phyloP scores from a whole-genome alignment of 2,329 filamentous ascomycete species.

The Aspergillus neoniger region DNA sequence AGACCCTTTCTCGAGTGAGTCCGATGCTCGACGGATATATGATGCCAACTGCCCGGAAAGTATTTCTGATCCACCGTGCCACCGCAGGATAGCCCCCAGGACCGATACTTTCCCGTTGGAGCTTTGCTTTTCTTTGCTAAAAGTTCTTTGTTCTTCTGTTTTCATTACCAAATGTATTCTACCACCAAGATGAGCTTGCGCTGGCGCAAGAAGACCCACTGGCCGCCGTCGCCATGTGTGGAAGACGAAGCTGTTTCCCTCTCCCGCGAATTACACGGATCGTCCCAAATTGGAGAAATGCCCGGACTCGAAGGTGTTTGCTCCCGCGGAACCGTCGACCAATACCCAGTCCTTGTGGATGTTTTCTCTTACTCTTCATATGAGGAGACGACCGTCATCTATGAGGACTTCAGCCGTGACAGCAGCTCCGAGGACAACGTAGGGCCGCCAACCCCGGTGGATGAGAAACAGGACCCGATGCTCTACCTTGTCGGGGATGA shows the following conservation, averaged over 20 bases:
- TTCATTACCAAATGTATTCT: slow-evolving; percentile 13
- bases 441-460: slow-evolving; percentile 31
- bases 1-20: slow-evolving; percentile 20
- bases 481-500: slow-evolving; percentile 12
- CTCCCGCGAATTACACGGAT: slow-evolving; percentile 41
- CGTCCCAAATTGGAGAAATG: slow-evolving; percentile 32
- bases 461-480: slow-evolving; percentile 21
- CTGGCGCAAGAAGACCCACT: slow-evolving; percentile 33
- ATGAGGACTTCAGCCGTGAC: slow-evolving; percentile 20
- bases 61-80: slow-evolving; percentile 23
- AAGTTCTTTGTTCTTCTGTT: slow-evolving; percentile 11
- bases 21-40: slow-evolving; percentile 21
- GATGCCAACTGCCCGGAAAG: slow-evolving; percentile 26
- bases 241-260: slow-evolving; percentile 49
- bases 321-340: slow-evolving; percentile 45
- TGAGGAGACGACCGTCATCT: slow-evolving; percentile 18
- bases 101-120: slow-evolving; percentile 5
- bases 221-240: slow-evolving; percentile 48
- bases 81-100: slow-evolving; percentile 23
- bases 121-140: slow-evolving; percentile 16
- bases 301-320: slow-evolving; percentile 36
- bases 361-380: slow-evolving; percentile 16
- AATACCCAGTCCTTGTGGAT: slow-evolving; percentile 46
- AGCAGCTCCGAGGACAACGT: slow-evolving; percentile 31
- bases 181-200: slow-evolving; percentile 25